Conservation (phyloP, 371 early-diverging fungal species). For the Rhizopus sp. region DNA sequence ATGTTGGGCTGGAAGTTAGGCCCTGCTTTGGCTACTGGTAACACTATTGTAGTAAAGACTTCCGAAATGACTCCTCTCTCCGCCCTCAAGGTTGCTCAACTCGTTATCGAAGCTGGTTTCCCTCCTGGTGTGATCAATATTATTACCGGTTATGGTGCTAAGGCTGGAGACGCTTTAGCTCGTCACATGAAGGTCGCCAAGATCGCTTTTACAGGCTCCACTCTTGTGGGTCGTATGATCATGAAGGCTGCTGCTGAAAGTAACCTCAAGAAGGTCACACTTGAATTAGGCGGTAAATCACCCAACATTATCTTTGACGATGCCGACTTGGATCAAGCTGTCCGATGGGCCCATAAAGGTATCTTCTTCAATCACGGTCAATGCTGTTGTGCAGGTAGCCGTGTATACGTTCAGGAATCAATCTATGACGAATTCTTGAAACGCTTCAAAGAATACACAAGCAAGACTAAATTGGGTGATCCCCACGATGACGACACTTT, state of each 20-base stretch:
- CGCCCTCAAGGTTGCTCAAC: conserved; percentile 49
- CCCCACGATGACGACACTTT: conserved; percentile 55
- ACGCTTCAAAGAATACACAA: conserved; percentile 62
- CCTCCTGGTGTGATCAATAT: conserved; percentile 77
- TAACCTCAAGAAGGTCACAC: conserved; percentile 75
- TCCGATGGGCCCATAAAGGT: conserved; percentile 69
- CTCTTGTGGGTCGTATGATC: conserved; percentile 56
- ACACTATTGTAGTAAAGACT: conserved; percentile 81
- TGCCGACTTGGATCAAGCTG: conserved; percentile 78
- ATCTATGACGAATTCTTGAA: conserved; percentile 76
- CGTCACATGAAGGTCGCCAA: conserved; percentile 51
- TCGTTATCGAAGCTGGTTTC: conserved; percentile 56
- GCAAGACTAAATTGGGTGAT: conserved; percentile 61
- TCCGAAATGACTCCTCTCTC: conserved; percentile 74
- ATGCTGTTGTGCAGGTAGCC: conserved; percentile 82
- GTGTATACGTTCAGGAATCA: conserved; percentile 79
- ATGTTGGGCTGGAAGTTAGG: conserved; percentile 84
- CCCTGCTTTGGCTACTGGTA: conserved; percentile 89
- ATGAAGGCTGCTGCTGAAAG: conserved; percentile 62
- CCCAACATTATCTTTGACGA: conserved; percentile 91
- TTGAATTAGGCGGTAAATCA: conserved; percentile 87
- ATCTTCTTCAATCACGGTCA: conserved; percentile 87
- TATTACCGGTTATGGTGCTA: conserved; percentile 49
- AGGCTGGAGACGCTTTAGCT: conserved; percentile 45
- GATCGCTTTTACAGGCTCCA: conserved; percentile 69